Evolutionary conservation across 345 rosid genomes (phyloP), one percentile per base, ranked within the genome.

Genomic region (Brassica rapa): DNA sequence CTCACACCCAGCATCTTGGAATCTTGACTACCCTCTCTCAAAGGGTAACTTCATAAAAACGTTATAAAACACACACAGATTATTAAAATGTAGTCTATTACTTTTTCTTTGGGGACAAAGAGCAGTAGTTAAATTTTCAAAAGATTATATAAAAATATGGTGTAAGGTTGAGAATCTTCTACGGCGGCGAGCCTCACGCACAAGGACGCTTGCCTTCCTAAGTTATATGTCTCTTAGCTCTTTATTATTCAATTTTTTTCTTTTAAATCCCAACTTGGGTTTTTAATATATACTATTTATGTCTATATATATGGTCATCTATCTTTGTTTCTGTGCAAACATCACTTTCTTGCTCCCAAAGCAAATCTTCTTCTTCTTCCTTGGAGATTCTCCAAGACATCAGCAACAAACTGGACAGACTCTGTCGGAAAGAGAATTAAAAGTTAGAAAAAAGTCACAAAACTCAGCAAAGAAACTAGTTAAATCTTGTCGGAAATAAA

Each of bases 1-100:
- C 88, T 85, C 64, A 49, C 78, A 84, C 92, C 97, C 91, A 91
- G 72, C 81, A 78, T 86, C 79, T 89, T 87, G 97, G 98, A 91
- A 89, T 94, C 73, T 49, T 49, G 56, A 49, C 56, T 49, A 49
- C 8, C 6, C 56, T 46, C 53, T 46, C 6, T 49, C 56, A 49
- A 1, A 49, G 6, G 2, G 16, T 5, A 5, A 49, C 56, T 49
- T 49, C 55, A 49, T 49, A n/a, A 49, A 4, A 49, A 49, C 6
- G 55, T 49, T 49, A 14, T 1, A 43, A 43, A 49, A 14, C 5
- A 49, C 55, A 49, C 4, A 49, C 55, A 49, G 15, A 14, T 49
- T 49, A 46, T 49, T 4, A 49, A 46, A 49, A 49, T 49, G 15
- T 1, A 49, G 14, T 49, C 19, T 6, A 2, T n/a, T 49, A n/a